Evolutionary conservation across 305 asterid species (phyloP).

Genomic region (Solanum hybrid): DNA sequence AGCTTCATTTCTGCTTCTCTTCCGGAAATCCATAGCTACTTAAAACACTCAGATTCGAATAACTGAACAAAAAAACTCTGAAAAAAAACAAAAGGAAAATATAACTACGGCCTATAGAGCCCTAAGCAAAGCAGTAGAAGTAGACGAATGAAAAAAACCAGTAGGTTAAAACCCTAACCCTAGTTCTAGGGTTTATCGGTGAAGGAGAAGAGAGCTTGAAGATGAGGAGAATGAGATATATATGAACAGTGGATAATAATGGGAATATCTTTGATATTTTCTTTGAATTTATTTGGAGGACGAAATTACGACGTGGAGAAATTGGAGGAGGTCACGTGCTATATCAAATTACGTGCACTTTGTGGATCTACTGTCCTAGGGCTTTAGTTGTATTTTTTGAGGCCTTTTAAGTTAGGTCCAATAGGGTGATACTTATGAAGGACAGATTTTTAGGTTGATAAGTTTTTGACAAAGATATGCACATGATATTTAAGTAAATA

Average conservation of each 20-base stretch:
- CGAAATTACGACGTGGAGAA: neutral
- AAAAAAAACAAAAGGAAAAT: neutral
- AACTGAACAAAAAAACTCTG: neutral
- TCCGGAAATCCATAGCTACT: constrained; percentile 57
- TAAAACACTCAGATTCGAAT: constrained; percentile 28
- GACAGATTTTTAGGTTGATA: neutral
- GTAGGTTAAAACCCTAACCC: constrained; percentile 14
- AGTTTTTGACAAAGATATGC: neutral
- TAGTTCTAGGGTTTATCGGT: constrained; percentile 35
- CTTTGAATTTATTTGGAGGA: neutral
- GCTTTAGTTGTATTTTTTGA: neutral
- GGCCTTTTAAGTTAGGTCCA: neutral
- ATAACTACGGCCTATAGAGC: neutral
- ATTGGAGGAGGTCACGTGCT: neutral
- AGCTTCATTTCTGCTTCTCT: constrained; percentile 54
- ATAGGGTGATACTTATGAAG: neutral
- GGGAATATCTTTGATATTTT: neutral
- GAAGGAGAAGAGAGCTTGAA: neutral
- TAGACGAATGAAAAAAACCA: neutral
- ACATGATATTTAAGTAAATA: neutral
- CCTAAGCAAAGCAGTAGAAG: neutral
- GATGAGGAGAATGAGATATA: neutral
- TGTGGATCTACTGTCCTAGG: neutral
- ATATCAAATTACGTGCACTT: neutral
- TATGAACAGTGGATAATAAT: neutral